Conservation (phyloP, 1,139 yeast species). For the Geotrichum citri-aurantii region DNA sequence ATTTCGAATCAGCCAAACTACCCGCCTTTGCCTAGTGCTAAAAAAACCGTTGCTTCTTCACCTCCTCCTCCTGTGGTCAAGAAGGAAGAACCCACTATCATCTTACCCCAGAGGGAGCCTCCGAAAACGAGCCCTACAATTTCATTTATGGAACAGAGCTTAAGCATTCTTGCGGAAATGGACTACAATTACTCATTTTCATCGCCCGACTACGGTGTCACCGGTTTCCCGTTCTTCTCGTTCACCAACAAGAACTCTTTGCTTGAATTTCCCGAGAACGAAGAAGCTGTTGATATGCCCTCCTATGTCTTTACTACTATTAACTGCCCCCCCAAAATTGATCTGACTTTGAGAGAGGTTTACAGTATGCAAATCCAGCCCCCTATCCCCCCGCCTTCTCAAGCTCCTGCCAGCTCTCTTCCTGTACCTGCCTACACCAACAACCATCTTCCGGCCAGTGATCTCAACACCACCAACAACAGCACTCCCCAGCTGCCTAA, state of each 20-base stretch:
- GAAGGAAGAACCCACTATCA: slow-evolving; percentile 5
- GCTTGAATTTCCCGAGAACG: not conserved
- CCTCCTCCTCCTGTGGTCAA: slow-evolving; percentile 9
- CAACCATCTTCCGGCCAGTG: not conserved
- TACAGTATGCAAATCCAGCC: not conserved
- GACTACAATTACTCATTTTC: slow-evolving; percentile 13
- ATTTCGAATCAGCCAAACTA: not conserved
- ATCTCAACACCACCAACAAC: not conserved
- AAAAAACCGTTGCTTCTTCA: not conserved
- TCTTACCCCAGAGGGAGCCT: slow-evolving; percentile 25
- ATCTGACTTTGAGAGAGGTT: not conserved
- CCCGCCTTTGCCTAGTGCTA: slow-evolving; percentile 6
- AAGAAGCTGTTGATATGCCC: not conserved
- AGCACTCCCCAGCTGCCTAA: slow-evolving; percentile 1
- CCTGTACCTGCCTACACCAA: not conserved
- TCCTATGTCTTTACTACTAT: slow-evolving; percentile 6
- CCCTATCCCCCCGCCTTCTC: not conserved
- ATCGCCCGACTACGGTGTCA: not conserved
- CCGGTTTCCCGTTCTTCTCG: slow-evolving; percentile 2
- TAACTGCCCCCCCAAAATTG: not conserved
- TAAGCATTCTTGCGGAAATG: slow-evolving; percentile 30
- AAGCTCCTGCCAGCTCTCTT: not conserved
- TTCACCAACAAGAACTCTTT: slow-evolving; percentile 1
- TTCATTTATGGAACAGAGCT: slow-evolving; percentile 33
- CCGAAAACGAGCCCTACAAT: slow-evolving; percentile 31